A percentile compares a stretch with the other conserved stretches of the same genome.
phyloP scores from a whole-genome alignment of 306 rosid genomes.

The Herpetospermum pedunculosum region DNA sequence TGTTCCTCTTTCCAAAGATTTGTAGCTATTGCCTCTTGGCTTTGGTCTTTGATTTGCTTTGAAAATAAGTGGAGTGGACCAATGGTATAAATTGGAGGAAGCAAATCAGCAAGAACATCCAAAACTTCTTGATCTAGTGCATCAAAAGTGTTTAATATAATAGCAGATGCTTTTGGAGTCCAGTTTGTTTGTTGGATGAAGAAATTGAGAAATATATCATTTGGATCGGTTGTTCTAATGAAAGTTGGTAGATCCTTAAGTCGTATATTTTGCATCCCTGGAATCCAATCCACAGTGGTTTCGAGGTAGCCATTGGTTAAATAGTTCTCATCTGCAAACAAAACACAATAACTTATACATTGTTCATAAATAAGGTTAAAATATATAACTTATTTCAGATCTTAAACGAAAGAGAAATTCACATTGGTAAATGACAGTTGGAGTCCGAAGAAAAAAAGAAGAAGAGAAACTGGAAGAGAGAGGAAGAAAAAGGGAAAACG shows the following conservation, averaged over 20 bases:
- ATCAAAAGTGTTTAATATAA: not conserved
- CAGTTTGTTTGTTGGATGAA: not conserved
- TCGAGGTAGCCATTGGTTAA: slow-evolving; percentile 6
- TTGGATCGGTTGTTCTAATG: slow-evolving; percentile 4
- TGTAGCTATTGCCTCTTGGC: not conserved
- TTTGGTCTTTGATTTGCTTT: not conserved
- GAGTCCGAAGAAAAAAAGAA: no score
- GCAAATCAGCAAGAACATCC: not conserved
- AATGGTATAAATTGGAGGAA: not conserved
- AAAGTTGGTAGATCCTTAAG: slow-evolving; percentile 12
- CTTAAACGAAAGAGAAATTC: no score
- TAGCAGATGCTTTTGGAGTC: not conserved
- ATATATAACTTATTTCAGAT: no score
- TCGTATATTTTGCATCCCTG: not conserved
- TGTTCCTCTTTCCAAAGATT: slow-evolving; percentile 14
- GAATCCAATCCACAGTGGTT: not conserved
- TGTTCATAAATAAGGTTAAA: no score
- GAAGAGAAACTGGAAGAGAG: no score
- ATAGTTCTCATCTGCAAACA: slow-evolving; percentile 12
- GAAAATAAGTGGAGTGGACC: not conserved
- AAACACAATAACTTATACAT: no score
- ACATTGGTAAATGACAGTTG: no score
- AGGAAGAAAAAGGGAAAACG: no score
- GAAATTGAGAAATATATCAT: not conserved
- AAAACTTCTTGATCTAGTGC: not conserved